A percentile compares a stretch with the other conserved stretches of the same genome.
These are phyloP conservation scores for Pseudocercospora pini-densiflorae DNA, from an alignment of 2,329 filamentous ascomycete species.

Conservation along the genomic window DNA sequence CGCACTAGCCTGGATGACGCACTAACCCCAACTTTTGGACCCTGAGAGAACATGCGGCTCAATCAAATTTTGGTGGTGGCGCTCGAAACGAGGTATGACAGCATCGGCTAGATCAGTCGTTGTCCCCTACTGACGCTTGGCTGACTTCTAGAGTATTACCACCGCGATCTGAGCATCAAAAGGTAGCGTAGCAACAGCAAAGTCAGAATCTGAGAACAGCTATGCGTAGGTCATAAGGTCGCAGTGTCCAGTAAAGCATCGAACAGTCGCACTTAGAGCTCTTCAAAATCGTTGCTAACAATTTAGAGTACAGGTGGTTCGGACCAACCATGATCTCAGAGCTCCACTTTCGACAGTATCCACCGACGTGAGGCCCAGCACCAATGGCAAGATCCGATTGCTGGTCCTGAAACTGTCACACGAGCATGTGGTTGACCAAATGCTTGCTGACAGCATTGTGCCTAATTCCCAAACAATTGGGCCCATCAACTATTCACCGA, in stretches of 20 bases:
- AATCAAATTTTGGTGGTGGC: constrained; percentile 1
- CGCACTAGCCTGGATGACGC: constrained; percentile 15
- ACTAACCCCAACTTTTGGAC: constrained; percentile 11
- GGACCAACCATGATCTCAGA: constrained; percentile 3
- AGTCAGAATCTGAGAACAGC: background rate
- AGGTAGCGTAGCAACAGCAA: background rate
- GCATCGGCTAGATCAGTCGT: background rate
- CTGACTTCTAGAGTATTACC: background rate
- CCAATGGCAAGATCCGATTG: background rate
- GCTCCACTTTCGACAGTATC: background rate
- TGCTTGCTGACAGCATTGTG: background rate
- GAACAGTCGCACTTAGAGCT: background rate
- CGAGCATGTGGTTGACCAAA: background rate
- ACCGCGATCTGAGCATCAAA: background rate
- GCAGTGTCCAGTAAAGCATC: no score
- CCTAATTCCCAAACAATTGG: background rate
- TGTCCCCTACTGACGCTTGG: background rate
- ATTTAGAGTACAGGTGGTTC: background rate
- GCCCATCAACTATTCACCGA: background rate
- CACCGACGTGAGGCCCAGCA: background rate
- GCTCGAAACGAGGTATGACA: background rate
- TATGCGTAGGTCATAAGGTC: background rate
- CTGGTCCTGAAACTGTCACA: background rate
- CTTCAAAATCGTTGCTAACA: background rate
- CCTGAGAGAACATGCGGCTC: constrained; percentile 17